These are phyloP conservation scores for Bombardia bombarda DNA, from an alignment of 495 filamentous ascomycete species.

Conservation along the genomic window DNA sequence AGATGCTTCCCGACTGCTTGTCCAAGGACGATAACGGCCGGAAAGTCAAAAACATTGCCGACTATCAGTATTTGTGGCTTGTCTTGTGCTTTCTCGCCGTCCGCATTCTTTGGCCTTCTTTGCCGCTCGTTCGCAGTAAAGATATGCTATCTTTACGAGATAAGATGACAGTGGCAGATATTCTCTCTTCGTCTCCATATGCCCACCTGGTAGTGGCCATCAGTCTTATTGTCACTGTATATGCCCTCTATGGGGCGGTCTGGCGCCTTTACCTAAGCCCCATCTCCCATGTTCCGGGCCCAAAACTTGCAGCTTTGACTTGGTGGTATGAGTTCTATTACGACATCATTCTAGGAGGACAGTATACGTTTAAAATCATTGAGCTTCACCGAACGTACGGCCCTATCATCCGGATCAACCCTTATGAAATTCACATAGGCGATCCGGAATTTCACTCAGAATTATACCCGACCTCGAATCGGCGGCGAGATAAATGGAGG, in stretches of 20 bases:
- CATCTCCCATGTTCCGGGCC: constrained; percentile 38
- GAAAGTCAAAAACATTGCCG: too few relatives aligned
- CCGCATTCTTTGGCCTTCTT: too few relatives aligned
- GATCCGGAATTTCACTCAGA: constrained; percentile 32
- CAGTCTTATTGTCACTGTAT: not conserved
- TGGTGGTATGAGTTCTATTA: constrained; percentile 44
- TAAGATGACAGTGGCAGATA: not conserved
- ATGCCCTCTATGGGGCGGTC: not conserved
- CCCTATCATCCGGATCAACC: constrained; percentile 46
- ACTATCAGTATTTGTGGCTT: too few relatives aligned
- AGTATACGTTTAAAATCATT: constrained; percentile 12
- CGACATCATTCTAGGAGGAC: constrained; percentile 9
- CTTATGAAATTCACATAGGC: constrained; percentile 40
- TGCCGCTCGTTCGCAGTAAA: too few relatives aligned
- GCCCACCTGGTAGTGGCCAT: not conserved
- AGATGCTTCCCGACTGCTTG: too few relatives aligned
- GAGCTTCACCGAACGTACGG: constrained; percentile 19
- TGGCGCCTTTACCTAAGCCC: not conserved
- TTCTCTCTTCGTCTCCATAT: not conserved
- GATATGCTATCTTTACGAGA: not conserved
- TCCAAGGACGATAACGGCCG: too few relatives aligned
- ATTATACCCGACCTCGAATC: constrained; percentile 21
- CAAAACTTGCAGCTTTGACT: constrained; percentile 43
- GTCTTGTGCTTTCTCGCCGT: too few relatives aligned
- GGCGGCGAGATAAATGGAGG: constrained; percentile 1